phyloP scores from a whole-genome alignment of 345 rosid genomes.

The Eucalyptus paniculata region DNA sequence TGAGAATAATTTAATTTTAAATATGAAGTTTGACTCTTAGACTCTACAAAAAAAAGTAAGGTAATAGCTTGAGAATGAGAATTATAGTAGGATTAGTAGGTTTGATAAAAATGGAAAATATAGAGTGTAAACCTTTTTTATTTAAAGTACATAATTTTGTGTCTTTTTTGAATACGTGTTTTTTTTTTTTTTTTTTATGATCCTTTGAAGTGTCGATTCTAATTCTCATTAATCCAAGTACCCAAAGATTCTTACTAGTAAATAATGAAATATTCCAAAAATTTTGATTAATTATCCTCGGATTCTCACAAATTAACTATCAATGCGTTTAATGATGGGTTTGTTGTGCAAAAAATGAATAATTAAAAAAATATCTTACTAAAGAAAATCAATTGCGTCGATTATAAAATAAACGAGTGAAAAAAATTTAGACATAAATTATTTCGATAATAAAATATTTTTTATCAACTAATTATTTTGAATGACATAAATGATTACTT shows the following conservation, averaged over 20 bases:
- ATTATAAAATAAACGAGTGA: neutral
- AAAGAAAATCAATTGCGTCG: accelerated
- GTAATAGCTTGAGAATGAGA: accelerated
- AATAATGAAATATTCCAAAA: neutral
- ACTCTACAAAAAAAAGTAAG: accelerated
- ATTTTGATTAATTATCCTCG: neutral
- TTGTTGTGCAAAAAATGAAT: no score
- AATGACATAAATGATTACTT: no score
- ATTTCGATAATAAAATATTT: no score
- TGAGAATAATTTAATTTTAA: no score
- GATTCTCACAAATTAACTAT: neutral
- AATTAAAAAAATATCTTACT: no score
- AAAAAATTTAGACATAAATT: no score
- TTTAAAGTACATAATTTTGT: neutral
- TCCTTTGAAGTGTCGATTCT: neutral
- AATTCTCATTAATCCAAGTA: neutral
- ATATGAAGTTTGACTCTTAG: accelerated
- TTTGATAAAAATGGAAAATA: accelerated
- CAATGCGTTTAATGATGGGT: neutral
- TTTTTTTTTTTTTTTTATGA: neutral
- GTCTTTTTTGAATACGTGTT: accelerated
- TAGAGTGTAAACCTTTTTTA: neutral
- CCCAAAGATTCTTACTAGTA: neutral
- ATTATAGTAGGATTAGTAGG: accelerated
- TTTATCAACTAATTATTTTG: no score